Evolutionary conservation across 2,329 filamentous ascomycete genomes (phyloP).

Genomic region (Alternaria rosae): DNA sequence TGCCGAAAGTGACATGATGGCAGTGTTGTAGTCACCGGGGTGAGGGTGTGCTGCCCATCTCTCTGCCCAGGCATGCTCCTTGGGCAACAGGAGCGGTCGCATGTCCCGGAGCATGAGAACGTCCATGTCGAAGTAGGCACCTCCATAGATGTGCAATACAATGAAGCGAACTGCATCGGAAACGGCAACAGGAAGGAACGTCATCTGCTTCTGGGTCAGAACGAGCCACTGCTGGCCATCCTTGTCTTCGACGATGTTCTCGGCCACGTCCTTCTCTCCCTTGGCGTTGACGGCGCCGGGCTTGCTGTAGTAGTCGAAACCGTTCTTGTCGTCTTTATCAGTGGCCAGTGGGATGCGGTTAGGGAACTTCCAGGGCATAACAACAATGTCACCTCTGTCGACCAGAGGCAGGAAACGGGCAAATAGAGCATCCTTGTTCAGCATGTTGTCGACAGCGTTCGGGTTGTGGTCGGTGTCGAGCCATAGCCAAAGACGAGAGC

Average conservation of each 20-base stretch:
- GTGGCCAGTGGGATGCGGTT: constrained; percentile 60
- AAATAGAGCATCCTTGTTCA: constrained; percentile 61
- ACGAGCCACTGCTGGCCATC: constrained; percentile 62
- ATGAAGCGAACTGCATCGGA: constrained; percentile 65
- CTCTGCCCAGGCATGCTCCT: constrained; percentile 63
- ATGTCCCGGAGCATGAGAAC: constrained; percentile 63
- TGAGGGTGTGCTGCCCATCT: constrained; percentile 62
- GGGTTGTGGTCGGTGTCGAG: constrained; percentile 62
- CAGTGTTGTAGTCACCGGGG: constrained; percentile 65
- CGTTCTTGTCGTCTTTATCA: constrained; percentile 57
- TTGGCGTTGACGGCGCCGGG: constrained; percentile 54
- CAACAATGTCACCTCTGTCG: constrained; percentile 60
- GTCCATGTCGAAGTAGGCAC: constrained; percentile 65
- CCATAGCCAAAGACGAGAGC: constrained; percentile 63
- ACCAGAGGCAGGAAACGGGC: constrained; percentile 62
- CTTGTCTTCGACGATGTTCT: constrained; percentile 60
- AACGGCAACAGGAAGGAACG: constrained; percentile 65
- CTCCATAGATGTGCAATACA: constrained; percentile 62
- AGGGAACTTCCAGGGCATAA: constrained; percentile 64
- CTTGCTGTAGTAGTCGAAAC: constrained; percentile 59
- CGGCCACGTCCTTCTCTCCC: constrained; percentile 56
- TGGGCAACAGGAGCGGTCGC: constrained; percentile 60
- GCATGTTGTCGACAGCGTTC: constrained; percentile 60
- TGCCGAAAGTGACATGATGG: constrained; percentile 64
- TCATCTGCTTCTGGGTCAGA: constrained; percentile 63